Evolutionary conservation across 2,329 filamentous ascomycete genomes (phyloP).

Genomic region (Curvularia eragrostidis): DNA sequence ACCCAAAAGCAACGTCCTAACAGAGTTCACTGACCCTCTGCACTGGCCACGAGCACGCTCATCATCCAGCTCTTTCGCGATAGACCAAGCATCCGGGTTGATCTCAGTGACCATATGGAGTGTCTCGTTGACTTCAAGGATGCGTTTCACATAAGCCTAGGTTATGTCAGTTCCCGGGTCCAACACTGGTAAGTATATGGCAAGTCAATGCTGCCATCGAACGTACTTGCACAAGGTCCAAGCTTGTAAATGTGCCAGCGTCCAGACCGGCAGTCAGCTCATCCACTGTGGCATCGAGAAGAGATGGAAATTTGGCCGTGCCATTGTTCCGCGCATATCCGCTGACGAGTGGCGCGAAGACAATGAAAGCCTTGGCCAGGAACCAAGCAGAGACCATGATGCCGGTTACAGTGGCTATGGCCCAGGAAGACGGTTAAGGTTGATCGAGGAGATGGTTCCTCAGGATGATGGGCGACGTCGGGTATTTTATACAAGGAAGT

Average conservation of each 20-base stretch:
- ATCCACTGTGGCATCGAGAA: slow-evolving; percentile 61
- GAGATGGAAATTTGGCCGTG: slow-evolving; percentile 36
- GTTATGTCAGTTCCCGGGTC: slow-evolving; percentile 7
- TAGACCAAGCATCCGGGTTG: slow-evolving; percentile 61
- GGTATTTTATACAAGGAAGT: slow-evolving; percentile 27
- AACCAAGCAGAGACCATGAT: slow-evolving; percentile 33
- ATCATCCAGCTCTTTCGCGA: slow-evolving; percentile 57
- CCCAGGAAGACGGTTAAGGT: not conserved
- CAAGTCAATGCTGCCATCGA: not conserved
- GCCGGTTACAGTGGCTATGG: slow-evolving; percentile 8
- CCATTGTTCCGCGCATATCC: slow-evolving; percentile 25
- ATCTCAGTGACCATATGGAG: slow-evolving; percentile 62
- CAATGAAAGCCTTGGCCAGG: slow-evolving; percentile 24
- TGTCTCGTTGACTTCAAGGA: slow-evolving; percentile 60
- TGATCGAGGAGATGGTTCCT: not conserved
- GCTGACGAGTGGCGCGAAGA: slow-evolving; percentile 27
- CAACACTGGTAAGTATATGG: not conserved
- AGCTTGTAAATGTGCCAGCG: slow-evolving; percentile 60
- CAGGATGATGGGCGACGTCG: not conserved
- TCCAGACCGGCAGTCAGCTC: slow-evolving; percentile 59
- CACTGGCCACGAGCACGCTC: slow-evolving; percentile 57
- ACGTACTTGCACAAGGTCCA: slow-evolving; percentile 58
- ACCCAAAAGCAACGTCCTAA: not conserved
- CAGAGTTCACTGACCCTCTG: slow-evolving; percentile 50
- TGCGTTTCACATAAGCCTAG: slow-evolving; percentile 60